Base-by-base conservation (phyloP, 2,329 filamentous ascomycete genomes). In the Ascochyta koolunga region DNA sequence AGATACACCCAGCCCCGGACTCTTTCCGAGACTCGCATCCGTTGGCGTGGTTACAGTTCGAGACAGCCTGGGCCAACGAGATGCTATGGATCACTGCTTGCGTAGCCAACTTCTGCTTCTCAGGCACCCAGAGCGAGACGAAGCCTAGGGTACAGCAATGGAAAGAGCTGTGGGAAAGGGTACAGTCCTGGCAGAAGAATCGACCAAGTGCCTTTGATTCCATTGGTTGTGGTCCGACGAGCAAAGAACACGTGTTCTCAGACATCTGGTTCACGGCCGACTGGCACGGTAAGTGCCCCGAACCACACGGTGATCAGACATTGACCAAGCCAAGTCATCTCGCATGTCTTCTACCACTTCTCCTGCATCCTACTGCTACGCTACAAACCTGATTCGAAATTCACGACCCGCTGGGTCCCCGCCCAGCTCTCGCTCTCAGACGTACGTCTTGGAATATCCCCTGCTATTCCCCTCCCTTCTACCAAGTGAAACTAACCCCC, bases 11-110 rank as follows among this genome's bases (percentile, higher is more conserved):
- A 2, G 43, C 46, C 0, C 60, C 67, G 16, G 32, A 45, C 11
- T 57, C 60, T 1, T 57, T 65, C 43, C 46, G 48, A 8, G 64
- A 65, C 38, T 24, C 56, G 7, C 60, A 70, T 44, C 64, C 67
- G 2, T 27, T 67, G 21, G 61, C 62, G 16, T 62, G 58, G 10
- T 32, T 72, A 36, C 49, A 61, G 18, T 18, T 62, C 6, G 67
- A 71, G 39, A 71, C 68, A 2, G 67, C 66, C 3, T 72, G 67
- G 67, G 55, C 65, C 3, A 72, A 72, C 21, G 61, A 67, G 16
- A 66, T 69, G 50, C 62, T 61, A 10, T 72, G 68, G 67, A 52
- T 63, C 32, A 66, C 66, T 24, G 69, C 69, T 3, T 54, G 55
- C 19, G 57, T 70, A 16, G 60, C 65, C 6, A 66, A 72, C 24